Evolutionary conservation across 2,329 filamentous ascomycete species (phyloP).

Genomic region (Hymenotorrendiella dingleyae): DNA sequence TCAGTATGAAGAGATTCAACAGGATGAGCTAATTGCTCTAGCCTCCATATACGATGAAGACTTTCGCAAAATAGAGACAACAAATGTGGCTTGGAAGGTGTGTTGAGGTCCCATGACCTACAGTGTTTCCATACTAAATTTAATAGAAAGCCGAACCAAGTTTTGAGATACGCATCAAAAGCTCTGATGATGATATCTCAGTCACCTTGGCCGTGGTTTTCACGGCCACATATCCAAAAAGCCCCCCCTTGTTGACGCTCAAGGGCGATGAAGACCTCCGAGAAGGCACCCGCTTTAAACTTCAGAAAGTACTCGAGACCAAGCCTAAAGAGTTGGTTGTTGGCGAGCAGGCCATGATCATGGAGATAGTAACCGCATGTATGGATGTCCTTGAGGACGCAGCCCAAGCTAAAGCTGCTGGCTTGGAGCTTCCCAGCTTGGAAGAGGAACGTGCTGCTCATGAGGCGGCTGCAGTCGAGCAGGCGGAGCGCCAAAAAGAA

Average conservation of each 20-base stretch:
- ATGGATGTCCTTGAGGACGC: conserved; percentile 77
- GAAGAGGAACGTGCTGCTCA: conserved; percentile 84
- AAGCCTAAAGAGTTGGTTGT: conserved; percentile 48
- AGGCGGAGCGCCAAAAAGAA: conserved; percentile 45
- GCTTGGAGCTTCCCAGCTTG: conserved; percentile 73
- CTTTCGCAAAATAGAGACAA: conserved; percentile 67
- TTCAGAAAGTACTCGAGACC: conserved; percentile 58
- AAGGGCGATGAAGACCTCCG: conserved; percentile 60
- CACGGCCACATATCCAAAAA: conserved; percentile 87
- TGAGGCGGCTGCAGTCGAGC: conserved; percentile 62
- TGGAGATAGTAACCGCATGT: conserved; percentile 42
- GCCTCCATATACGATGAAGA: conserved; percentile 87
- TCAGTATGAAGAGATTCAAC: conserved; percentile 77
- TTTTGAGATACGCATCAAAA: conserved; percentile 74
- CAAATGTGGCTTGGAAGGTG: conserved; percentile 79
- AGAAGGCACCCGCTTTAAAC: conserved; percentile 64
- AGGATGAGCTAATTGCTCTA: conserved; percentile 80
- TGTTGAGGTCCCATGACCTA: conserved; percentile 23
- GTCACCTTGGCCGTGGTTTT: conserved; percentile 72
- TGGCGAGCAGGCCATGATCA: conserved; percentile 47
- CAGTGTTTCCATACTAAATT: background rate
- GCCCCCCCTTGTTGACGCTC: conserved; percentile 65
- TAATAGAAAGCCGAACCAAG: conserved; percentile 69
- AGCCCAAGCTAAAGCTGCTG: conserved; percentile 68
- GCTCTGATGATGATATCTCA: conserved; percentile 64